These are phyloP conservation scores for Coemansia sp. DNA, from an alignment of 371 early-diverging fungal species.

Conservation along the genomic window DNA sequence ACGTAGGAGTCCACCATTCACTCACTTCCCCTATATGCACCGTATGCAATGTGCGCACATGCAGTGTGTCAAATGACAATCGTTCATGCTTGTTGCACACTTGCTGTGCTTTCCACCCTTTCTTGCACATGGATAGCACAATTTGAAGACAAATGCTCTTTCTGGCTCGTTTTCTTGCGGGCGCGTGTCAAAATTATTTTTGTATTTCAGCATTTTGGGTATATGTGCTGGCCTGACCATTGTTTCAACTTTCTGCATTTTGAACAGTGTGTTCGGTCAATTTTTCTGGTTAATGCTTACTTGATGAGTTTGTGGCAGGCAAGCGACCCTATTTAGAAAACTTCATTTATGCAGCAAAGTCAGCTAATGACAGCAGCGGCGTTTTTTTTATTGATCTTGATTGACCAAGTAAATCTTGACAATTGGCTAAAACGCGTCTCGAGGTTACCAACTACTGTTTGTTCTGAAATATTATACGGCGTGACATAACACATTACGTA, in stretches of 20 bases:
- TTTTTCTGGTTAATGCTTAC: neutral
- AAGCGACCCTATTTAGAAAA: neutral
- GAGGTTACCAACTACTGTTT: no score
- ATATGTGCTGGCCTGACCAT: neutral
- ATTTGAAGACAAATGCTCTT: neutral
- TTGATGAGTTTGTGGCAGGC: neutral
- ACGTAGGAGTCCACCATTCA: neutral
- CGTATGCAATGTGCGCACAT: neutral
- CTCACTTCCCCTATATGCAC: constrained; percentile 1
- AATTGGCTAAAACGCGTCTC: no score
- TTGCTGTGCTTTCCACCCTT: neutral
- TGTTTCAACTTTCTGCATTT: neutral
- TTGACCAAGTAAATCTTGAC: no score
- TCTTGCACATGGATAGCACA: constrained; percentile 1
- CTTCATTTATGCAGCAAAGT: neutral
- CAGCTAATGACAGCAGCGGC: neutral
- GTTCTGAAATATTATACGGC: no score
- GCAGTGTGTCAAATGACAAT: constrained; percentile 1
- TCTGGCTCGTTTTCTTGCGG: neutral
- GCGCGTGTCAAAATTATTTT: neutral
- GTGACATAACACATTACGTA: neutral
- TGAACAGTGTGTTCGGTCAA: neutral
- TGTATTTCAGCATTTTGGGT: neutral
- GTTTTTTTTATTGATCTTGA: no score
- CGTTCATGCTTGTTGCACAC: neutral